Base-by-base conservation (phyloP, 1,139 yeast species). In the Hyphopichia burtonii region DNA sequence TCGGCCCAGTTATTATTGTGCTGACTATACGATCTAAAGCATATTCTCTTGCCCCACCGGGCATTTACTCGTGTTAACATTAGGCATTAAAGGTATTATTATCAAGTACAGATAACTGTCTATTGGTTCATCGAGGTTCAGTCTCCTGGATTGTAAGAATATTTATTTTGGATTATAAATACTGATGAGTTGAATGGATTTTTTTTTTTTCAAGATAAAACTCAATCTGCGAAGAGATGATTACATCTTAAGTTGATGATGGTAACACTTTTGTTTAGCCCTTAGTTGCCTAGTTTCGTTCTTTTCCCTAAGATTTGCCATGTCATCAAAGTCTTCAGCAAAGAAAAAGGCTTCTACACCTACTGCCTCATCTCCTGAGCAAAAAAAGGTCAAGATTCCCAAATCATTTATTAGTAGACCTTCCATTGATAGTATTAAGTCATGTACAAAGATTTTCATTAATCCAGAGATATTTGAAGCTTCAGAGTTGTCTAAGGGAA, bases 331-430 rank as follows among this genome's bases (percentile, higher is more conserved):
- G 47, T 39, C 59, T 1, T 37, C 53, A 9, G 44, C 61, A 14
- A 62, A 59, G 50, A 66, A 65, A 55, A 61, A 59, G 47, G 43
- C 59, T 4, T 41, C 63, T 3, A 43, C 61, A 4, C 50, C 46
- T 2, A 35, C 47, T 10, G 44, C 59, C 0, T 55, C 49, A 1
- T 43, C 50, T 1, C 41, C 56, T 2, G 37, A 54, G 0, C 52
- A 65, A n/a, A 46, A 57, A 3, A 74, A 72, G 52, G 41, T 71
- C 23, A 77, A 76, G 51, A 37, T 70, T 1, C 81, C 82, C 2
- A 68, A 69, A 39, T 57, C 65, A 16, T 79, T 70, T 54, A 82
- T 86, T 15, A 76, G 80, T 2, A 68, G 95, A 44, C 93, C 95
- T 1, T 59, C 74, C 1, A 49, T 62, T 0, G 47, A 47, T 9